phyloP scores from a whole-genome alignment of 208 protist species.

The Balamuthia mandrillaris region DNA sequence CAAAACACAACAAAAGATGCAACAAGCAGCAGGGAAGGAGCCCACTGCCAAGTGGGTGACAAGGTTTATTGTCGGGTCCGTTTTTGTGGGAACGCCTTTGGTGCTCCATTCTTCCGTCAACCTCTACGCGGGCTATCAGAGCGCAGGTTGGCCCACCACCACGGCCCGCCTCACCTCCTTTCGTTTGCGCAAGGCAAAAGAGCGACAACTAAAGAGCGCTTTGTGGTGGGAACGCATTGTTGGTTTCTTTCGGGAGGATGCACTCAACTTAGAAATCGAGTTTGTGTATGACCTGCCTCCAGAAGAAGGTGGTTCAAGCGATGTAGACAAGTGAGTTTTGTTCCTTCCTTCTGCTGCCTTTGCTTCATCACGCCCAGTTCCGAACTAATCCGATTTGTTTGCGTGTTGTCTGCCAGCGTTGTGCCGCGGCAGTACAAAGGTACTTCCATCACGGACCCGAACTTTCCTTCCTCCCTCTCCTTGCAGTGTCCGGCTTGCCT shows the following conservation, averaged over 20 bases:
- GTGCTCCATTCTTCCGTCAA: no score
- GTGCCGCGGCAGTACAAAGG: not conserved
- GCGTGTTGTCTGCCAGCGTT: not conserved
- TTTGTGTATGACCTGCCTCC: not conserved
- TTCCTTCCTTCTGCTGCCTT: no score
- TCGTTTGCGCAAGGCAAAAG: not conserved
- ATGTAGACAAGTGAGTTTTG: not conserved
- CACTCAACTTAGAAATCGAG: not conserved
- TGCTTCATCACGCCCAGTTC: not conserved
- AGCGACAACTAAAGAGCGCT: not conserved
- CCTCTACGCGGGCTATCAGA: no score
- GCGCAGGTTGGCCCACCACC: no score
- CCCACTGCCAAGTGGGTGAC: no score
- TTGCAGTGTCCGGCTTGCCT: not conserved
- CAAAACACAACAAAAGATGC: not conserved
- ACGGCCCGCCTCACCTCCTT: not conserved
- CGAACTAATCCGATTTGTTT: not conserved
- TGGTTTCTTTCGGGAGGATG: not conserved
- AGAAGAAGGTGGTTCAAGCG: not conserved
- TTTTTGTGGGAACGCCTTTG: no score
- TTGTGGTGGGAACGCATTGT: not conserved
- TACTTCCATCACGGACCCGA: not conserved
- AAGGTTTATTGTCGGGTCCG: no score
- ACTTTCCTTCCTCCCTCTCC: not conserved
- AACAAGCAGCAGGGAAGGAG: no score